These are phyloP conservation scores for Amphicarpaea edgeworthii DNA, from an alignment of 306 rosid genomes.

Conservation along the genomic window DNA sequence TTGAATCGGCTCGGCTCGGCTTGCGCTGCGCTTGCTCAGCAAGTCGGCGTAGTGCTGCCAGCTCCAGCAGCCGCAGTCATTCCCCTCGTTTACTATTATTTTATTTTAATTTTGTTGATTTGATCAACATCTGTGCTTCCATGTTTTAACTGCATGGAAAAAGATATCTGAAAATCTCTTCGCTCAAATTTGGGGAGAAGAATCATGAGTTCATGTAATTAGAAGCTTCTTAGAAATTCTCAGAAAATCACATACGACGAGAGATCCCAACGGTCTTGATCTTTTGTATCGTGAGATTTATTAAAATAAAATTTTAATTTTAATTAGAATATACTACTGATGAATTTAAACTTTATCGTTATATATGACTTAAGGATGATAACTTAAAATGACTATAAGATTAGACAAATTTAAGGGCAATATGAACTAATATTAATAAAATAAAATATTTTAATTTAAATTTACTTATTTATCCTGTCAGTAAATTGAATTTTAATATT, in stretches of 20 bases:
- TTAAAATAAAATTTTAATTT: too few relatives aligned
- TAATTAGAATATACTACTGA: too few relatives aligned
- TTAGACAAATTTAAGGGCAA: too few relatives aligned
- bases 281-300: neutral
- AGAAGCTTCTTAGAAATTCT: constrained; percentile 30
- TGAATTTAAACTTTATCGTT: too few relatives aligned
- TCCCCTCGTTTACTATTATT: neutral
- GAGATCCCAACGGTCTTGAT: constrained; percentile 4
- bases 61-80: constrained; percentile 11
- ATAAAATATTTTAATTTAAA: too few relatives aligned
- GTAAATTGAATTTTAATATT: too few relatives aligned
- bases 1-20: constrained; percentile 70
- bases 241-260: neutral
- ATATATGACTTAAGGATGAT: too few relatives aligned
- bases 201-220: neutral
- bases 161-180: constrained; percentile 33
- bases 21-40: constrained; percentile 43
- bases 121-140: neutral
- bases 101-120: neutral
- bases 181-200: neutral
- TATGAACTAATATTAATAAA: too few relatives aligned
- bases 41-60: constrained; percentile 12
- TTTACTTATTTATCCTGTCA: too few relatives aligned
- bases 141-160: constrained; percentile 2
- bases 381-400: too few relatives aligned